Evolutionary conservation across 768 basidiomycete genomes (phyloP).

Genomic region (Favolaschia claudopus): DNA sequence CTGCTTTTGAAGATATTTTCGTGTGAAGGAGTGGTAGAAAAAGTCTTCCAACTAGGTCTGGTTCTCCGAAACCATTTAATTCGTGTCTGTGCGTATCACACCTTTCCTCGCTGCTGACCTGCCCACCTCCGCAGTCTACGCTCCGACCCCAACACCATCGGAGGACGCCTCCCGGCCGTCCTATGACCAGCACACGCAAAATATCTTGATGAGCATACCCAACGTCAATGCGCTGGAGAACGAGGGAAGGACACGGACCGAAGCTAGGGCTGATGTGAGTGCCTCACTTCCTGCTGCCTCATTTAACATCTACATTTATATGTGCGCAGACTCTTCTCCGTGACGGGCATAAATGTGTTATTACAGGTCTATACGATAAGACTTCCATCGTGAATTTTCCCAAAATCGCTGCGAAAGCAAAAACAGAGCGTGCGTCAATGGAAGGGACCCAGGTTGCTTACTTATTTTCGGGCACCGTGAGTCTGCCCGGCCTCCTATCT

Average conservation of each 20-base stretch:
- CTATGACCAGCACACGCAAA: slow-evolving; percentile 3
- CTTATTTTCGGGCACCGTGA: slow-evolving; percentile 15
- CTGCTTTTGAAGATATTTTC: not conserved
- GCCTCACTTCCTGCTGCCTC: not conserved
- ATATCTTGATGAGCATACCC: not conserved
- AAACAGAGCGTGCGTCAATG: not conserved
- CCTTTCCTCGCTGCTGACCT: not conserved
- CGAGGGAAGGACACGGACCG: not conserved
- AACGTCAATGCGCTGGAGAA: not conserved
- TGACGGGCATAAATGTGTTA: slow-evolving; percentile 24
- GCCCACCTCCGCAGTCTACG: not conserved
- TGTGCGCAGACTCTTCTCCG: slow-evolving; percentile 17
- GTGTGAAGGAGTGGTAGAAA: not conserved
- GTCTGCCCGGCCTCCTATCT: not conserved
- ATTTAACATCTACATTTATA: not conserved
- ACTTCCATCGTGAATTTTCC: not conserved
- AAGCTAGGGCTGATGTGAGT: slow-evolving; percentile 9
- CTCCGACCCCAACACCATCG: not conserved
- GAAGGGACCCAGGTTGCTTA: slow-evolving; percentile 14
- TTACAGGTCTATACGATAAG: slow-evolving; percentile 19
- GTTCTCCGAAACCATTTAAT: not conserved
- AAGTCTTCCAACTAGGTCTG: not conserved
- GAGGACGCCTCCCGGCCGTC: not conserved
- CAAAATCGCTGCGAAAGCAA: not conserved
- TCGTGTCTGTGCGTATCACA: not conserved